Conservation (phyloP, 164 flowering plant genomes). For the Cinnamomum chago region DNA sequence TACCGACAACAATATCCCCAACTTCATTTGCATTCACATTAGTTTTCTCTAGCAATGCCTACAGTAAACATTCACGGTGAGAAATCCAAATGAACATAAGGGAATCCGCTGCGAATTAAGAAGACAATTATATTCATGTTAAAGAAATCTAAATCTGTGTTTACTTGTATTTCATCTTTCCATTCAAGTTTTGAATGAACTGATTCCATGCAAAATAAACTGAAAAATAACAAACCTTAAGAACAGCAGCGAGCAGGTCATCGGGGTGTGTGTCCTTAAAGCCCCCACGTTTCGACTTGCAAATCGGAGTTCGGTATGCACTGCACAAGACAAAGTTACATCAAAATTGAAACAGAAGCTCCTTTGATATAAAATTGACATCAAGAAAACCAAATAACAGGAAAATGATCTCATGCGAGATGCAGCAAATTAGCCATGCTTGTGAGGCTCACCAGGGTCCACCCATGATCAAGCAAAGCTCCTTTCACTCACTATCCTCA, state of each 20-base stretch:
- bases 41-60: constrained; percentile 91
- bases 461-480: too few relatives aligned
- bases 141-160: background rate
- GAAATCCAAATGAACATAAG: background rate
- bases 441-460: too few relatives aligned
- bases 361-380: background rate
- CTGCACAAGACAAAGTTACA: constrained; percentile 23
- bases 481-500: too few relatives aligned
- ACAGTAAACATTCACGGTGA: constrained; percentile 6
- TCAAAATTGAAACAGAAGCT: background rate
- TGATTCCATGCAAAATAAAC: background rate
- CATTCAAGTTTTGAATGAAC: background rate
- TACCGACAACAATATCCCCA: constrained; percentile 94
- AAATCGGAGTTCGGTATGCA: constrained; percentile 67
- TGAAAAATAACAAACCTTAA: constrained; percentile 45
- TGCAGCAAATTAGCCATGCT: too few relatives aligned
- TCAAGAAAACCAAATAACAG: too few relatives aligned
- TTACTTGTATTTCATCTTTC: background rate
- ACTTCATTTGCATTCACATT: constrained; percentile 84
- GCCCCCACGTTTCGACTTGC: constrained; percentile 90
- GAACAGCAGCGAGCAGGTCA: constrained; percentile 81
- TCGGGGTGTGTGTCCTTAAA: constrained; percentile 88
- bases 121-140: background rate
- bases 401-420: too few relatives aligned
- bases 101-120: background rate